These are phyloP conservation scores for Asclepias syriaca DNA, from an alignment of 257 asterid species.

Conservation along the genomic window DNA sequence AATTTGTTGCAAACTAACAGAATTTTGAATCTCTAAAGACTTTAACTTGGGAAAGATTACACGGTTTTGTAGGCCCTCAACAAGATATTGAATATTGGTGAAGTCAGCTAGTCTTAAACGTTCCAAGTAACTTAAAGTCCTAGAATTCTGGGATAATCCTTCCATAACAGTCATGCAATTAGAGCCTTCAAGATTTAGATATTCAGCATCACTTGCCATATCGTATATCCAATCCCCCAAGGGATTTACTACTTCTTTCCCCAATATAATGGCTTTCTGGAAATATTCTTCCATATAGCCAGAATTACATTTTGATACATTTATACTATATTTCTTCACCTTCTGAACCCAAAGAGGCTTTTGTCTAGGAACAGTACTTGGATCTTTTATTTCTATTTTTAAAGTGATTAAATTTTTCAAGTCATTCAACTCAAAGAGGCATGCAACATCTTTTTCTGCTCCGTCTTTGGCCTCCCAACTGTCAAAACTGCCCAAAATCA, in stretches of 20 bases:
- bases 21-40: background rate
- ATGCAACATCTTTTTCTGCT: background rate
- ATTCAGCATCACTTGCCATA: background rate
- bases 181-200: background rate
- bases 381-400: background rate
- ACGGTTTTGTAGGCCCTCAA: background rate
- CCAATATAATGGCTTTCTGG: background rate
- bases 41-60: background rate
- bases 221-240: slow-evolving; percentile 6
- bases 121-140: background rate
- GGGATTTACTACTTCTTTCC: background rate
- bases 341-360: background rate
- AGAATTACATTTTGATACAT: background rate
- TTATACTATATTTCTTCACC: background rate
- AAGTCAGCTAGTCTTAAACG: fast-evolving
- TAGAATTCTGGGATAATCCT: background rate
- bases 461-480: background rate
- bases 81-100: background rate
- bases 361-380: background rate
- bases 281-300: background rate
- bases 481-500: background rate
- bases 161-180: background rate
- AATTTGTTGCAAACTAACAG: background rate
- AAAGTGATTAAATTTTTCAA: background rate
- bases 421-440: background rate